Evolutionary conservation across 495 filamentous ascomycete genomes (phyloP), one percentile per base, ranked within the genome.

Genomic region (Neurospora intermedia): DNA sequence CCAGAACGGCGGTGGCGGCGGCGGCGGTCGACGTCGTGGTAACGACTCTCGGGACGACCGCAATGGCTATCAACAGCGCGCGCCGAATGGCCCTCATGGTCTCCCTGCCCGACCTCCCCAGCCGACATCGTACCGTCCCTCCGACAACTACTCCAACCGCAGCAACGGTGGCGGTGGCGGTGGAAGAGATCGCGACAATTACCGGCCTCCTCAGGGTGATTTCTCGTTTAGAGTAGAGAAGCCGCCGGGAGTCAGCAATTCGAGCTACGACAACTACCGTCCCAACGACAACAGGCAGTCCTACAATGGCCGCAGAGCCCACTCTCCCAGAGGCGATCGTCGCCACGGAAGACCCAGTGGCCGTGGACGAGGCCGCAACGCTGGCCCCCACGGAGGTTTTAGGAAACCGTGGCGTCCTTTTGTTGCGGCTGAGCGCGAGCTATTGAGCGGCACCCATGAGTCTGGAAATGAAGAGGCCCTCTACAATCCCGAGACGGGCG

Each of bases 181-280:
- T 3, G 54, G 54, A 43, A 69, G 71, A 69, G 59, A 69, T 40
- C 31, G 38, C 35, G 72, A 76, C 71, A 75, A 72, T 43, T 80
- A 79, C 69, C 79, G 76, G 0, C 81, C 81, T 16, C 85, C 85
- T 20, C 82, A 82, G 70, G 74, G 82, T 42, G 83, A 85, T 40
- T 86, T 86, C 72, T 82, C 82, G 5, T 87, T 87, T 48, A 82
- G 81, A 10, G 76, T 82, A 27, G 81, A 82, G 27, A 81, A 80
- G 40, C 84, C 84, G 8, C 72, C 78, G 1, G 84, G 83, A 31
- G 71, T 87, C 27, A 71, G 76, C 41, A 76, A 80, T 15, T 73
- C 71, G 13, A 23, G 27, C 74, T 74, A 74, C 74, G 79, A 74
- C 39, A 54, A 69, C 54, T 75, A 81, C 66, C 73, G 73, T 9